These are phyloP conservation scores for Pestalotiopsis sp. DNA, from an alignment of 2,329 filamentous ascomycete species.

Conservation along the genomic window DNA sequence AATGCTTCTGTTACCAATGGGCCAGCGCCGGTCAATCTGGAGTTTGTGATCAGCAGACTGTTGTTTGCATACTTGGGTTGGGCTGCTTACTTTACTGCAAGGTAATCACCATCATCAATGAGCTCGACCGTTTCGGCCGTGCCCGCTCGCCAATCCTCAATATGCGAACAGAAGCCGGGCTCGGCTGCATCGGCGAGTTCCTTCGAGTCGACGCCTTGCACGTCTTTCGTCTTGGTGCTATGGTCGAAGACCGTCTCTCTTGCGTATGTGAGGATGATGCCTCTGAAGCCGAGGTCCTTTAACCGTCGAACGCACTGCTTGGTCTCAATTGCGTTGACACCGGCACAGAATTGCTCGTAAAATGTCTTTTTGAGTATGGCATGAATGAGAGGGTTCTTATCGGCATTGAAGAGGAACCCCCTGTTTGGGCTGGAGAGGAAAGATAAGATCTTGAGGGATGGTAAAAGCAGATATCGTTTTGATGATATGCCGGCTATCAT, in stretches of 20 bases:
- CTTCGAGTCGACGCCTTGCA: slow-evolving; percentile 19
- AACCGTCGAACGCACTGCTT: slow-evolving; percentile 43
- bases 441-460: slow-evolving; percentile 37
- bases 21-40: slow-evolving; percentile 9
- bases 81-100: slow-evolving; percentile 39
- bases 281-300: slow-evolving; percentile 52
- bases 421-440: slow-evolving; percentile 40
- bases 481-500: slow-evolving; percentile 50
- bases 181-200: background rate
- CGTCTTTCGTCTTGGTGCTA: slow-evolving; percentile 26
- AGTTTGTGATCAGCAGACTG: background rate
- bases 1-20: background rate
- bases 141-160: slow-evolving; percentile 39
- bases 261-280: slow-evolving; percentile 60
- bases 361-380: slow-evolving; percentile 52
- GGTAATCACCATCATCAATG: slow-evolving; percentile 35
- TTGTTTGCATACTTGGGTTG: background rate
- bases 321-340: slow-evolving; percentile 50
- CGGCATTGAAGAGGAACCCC: slow-evolving; percentile 41
- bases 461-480: slow-evolving; percentile 40
- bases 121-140: slow-evolving; percentile 33
- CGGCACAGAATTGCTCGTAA: slow-evolving; percentile 59
- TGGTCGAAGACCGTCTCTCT: slow-evolving; percentile 44
- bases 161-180: slow-evolving; percentile 29
- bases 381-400: slow-evolving; percentile 51